phyloP scores from a whole-genome alignment of 108 stramenopile species.

The Pelagomonas calceolata region DNA sequence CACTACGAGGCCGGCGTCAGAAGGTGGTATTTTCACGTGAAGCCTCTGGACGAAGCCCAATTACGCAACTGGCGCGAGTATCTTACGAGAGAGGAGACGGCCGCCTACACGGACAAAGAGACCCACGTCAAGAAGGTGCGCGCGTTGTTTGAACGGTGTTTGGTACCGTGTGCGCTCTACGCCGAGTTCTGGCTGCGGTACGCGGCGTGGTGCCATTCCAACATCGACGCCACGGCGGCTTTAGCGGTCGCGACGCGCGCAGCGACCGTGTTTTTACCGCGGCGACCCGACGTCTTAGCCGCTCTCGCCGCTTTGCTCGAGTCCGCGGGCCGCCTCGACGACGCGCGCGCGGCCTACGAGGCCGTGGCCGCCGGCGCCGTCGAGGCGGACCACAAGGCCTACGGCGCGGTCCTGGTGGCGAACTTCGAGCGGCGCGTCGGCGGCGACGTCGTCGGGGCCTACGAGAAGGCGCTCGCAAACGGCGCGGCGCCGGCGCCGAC shows the following conservation, averaged over 20 bases:
- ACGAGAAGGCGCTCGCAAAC: background rate
- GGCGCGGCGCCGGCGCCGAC: background rate
- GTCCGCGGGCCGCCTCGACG: constrained; percentile 12
- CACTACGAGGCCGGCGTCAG: constrained; percentile 19
- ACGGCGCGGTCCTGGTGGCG: background rate
- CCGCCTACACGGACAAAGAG: background rate
- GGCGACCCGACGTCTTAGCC: constrained; percentile 16
- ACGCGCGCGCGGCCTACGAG: constrained; percentile 12
- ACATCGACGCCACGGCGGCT: background rate
- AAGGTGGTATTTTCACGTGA: constrained; percentile 25
- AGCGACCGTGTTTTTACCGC: background rate
- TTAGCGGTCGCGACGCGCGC: background rate
- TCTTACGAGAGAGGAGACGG: constrained; percentile 13
- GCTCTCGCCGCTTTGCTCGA: constrained; percentile 14
- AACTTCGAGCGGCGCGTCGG: background rate
- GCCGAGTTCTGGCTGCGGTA: constrained; percentile 21
- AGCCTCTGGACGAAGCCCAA: constrained; percentile 28
- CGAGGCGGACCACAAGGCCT: background rate
- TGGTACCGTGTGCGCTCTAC: constrained; percentile 25
- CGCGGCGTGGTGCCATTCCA: constrained; percentile 10
- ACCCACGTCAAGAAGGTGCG: background rate
- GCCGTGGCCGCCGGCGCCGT: background rate
- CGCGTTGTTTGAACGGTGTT: constrained; percentile 23
- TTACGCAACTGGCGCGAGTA: constrained; percentile 19
- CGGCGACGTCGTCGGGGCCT: background rate